These are phyloP conservation scores for Boletus insuetus DNA, from an alignment of 768 basidiomycete species.

Conservation along the genomic window DNA sequence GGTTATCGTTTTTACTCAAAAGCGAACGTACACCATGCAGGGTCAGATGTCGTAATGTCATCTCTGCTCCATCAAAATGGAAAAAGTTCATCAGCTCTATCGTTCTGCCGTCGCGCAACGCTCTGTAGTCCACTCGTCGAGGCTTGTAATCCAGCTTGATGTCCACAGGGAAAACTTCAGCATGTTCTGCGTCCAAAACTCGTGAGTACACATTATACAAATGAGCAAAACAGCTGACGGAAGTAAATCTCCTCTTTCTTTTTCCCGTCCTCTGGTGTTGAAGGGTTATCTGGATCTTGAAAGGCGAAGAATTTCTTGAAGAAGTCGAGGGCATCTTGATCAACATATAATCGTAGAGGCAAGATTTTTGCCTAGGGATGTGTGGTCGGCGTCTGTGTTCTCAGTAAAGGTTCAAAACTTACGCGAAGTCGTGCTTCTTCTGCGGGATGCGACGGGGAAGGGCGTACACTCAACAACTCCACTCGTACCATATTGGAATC, in stretches of 20 bases:
- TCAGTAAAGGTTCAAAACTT: background rate
- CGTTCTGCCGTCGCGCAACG: conserved; percentile 84
- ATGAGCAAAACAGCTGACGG: conserved; percentile 46
- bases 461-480: conserved; percentile 72
- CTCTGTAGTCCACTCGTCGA: conserved; percentile 91
- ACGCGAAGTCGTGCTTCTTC: conserved; percentile 79
- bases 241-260: conserved; percentile 60
- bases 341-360: conserved; percentile 89
- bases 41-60: conserved; percentile 93
- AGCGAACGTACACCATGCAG: conserved; percentile 73
- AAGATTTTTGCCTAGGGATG: conserved; percentile 74
- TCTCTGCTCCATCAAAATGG: conserved; percentile 98
- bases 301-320: conserved; percentile 96
- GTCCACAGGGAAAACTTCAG: conserved; percentile 93
- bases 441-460: conserved; percentile 60
- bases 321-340: conserved; percentile 98
- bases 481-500: conserved; percentile 92
- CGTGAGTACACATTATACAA: conserved; percentile 5
- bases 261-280: conserved; percentile 31
- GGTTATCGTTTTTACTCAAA: background rate
- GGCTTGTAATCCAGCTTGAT: conserved; percentile 98
- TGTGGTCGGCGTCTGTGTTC: background rate
- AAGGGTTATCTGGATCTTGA: conserved; percentile 52
- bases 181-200: conserved; percentile 59
- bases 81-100: conserved; percentile 99